Evolutionary conservation across 495 filamentous ascomycete genomes (phyloP), one percentile per base, ranked within the genome.

Genomic region (Neurospora sp.): DNA sequence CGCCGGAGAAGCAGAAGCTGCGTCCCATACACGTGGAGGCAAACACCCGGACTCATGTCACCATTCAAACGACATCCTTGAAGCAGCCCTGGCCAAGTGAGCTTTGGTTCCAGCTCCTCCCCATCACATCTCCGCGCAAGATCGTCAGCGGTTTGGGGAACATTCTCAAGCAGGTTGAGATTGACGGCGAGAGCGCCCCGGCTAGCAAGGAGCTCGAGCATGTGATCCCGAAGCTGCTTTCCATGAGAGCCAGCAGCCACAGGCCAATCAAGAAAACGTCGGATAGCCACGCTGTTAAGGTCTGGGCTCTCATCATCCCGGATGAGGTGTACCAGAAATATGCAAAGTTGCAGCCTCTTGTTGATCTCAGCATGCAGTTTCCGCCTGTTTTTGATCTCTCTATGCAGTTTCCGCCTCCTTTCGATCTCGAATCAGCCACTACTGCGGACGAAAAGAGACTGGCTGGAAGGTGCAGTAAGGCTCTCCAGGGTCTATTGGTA

Each of bases 161-260:
- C 76, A 95, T 97, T 59, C 80, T 97, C 31, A 89, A 92, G 68
- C 87, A 89, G 41, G 71, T 96, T 68, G 84, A 89, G 46, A 82
- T 86, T 20, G 83, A 86, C 39, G 80, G 78, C 12, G 77, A 81
- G 41, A 73, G 82, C 10, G 85, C 87, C 44, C 91, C 93, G 16
- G 93, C 94, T 48, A 95, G 92, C 1, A 82, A 85, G 37, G 93
- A 97, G 78, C 81, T 97, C 20, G 93, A 97, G 75, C 80, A 79
- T 35, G 81, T 86, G 18, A 88, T 97, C 40, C 86, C 88, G 2
- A 81, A 80, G 5, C 86, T 92, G 46, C 88, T 94, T 65, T 65
- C 48, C 77, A 82, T 35, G 79, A 83, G 69, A 79, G 79, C 38
- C 73, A 74, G 38, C 39, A 39, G 5, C 40, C 71, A 42, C 59